Evolutionary conservation across 1,139 yeast species (phyloP).

Genomic region (Kodamaea anthophila): DNA sequence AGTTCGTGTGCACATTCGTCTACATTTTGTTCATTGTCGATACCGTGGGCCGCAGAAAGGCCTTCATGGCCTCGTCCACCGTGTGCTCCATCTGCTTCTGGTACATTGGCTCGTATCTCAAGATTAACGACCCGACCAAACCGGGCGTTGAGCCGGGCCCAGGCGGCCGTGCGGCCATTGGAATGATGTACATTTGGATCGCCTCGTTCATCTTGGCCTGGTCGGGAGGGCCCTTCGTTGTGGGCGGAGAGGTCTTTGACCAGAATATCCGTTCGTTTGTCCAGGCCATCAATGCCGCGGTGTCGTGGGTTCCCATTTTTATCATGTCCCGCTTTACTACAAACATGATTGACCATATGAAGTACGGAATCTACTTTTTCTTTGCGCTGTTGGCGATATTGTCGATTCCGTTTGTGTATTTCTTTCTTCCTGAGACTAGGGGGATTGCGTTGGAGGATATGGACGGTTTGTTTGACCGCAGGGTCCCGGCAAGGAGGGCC

Average conservation of each 20-base stretch:
- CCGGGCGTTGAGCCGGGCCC: conserved; percentile 35
- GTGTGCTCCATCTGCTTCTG: conserved; percentile 37
- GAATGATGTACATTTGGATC: conserved; percentile 40
- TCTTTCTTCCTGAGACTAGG: conserved; percentile 35
- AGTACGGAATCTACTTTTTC: conserved; percentile 37
- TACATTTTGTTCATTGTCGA: conserved; percentile 35
- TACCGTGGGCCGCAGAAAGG: conserved; percentile 32
- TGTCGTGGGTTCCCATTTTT: conserved; percentile 40
- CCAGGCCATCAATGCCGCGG: conserved; percentile 39
- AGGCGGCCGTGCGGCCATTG: conserved; percentile 40
- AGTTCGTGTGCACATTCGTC: conserved; percentile 31
- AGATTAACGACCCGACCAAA: conserved; percentile 31
- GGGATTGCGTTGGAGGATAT: conserved; percentile 41
- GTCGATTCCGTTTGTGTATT: conserved; percentile 32
- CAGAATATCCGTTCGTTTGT: conserved; percentile 38
- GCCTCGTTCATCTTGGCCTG: conserved; percentile 39
- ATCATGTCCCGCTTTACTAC: conserved; percentile 35
- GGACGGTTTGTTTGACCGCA: conserved; percentile 32
- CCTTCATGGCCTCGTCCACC: conserved; percentile 34
- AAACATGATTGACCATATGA: conserved; percentile 37
- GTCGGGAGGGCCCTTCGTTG: conserved; percentile 42
- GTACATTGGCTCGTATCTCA: conserved; percentile 39
- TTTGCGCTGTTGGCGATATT: conserved; percentile 30
- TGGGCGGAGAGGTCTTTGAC: conserved; percentile 39
- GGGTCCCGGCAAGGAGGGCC: conserved; percentile 11